A percentile compares a stretch with the other conserved stretches of the same genome.
Conservation (phyloP, 2,329 filamentous ascomycete genomes). For the Fusarium albosuccineum region DNA sequence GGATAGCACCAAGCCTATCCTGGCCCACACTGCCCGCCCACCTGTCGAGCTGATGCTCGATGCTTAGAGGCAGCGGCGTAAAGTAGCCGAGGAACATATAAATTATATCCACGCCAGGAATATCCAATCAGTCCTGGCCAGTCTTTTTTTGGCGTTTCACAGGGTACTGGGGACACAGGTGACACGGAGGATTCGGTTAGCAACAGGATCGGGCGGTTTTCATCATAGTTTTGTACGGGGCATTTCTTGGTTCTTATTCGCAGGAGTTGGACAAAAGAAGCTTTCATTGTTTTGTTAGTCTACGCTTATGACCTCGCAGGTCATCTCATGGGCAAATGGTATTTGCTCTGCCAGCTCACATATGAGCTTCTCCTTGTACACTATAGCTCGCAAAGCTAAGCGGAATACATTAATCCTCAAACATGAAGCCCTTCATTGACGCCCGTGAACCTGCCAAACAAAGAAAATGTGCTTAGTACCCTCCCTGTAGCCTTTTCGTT, state of each 20-base stretch:
- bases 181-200: slow-evolving; percentile 9
- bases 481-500: not conserved
- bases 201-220: slow-evolving; percentile 25
- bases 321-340: slow-evolving; percentile 11
- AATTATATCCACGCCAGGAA: not conserved
- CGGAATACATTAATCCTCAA: slow-evolving; percentile 5
- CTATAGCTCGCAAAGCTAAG: slow-evolving; percentile 14
- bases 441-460: not conserved
- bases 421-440: too few species aligned
- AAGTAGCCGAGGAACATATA: not conserved
- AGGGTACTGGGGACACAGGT: slow-evolving; percentile 18
- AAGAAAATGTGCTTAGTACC: not conserved
- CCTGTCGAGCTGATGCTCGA: slow-evolving; percentile 74
- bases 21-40: slow-evolving; percentile 72
- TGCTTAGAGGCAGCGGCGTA: slow-evolving; percentile 37
- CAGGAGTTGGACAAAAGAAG: slow-evolving; percentile 42
- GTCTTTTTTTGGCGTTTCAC: slow-evolving; percentile 39
- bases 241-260: slow-evolving; percentile 33
- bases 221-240: slow-evolving; percentile 25
- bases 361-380: slow-evolving; percentile 9
- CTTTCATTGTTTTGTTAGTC: slow-evolving; percentile 23
- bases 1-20: slow-evolving; percentile 60
- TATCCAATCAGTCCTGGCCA: slow-evolving; percentile 1
- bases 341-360: slow-evolving; percentile 23
- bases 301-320: slow-evolving; percentile 13